Evolutionary conservation across 305 asterid genomes (phyloP).

Genomic region (Solanum chacoense): DNA sequence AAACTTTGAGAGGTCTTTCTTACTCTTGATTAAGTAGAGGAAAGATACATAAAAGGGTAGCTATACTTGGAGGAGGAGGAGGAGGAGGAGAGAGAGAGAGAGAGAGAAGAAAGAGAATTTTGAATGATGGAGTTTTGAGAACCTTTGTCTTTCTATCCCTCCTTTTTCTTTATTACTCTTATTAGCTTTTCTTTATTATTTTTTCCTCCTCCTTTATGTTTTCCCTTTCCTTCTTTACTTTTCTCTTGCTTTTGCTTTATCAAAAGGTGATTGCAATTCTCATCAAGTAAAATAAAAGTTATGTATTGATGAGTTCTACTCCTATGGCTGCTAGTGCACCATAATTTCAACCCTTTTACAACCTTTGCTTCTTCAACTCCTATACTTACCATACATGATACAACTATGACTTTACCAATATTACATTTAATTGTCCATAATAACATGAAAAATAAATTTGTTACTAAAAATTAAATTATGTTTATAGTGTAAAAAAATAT

Average conservation of each 20-base stretch:
- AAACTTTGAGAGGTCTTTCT: conserved; percentile 37
- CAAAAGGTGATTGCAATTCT: conserved; percentile 34
- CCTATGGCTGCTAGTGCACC: conserved; percentile 1
- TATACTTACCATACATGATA: neutral
- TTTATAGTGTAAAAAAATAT: neutral
- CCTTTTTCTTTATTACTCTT: conserved; percentile 25
- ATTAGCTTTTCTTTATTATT: neutral
- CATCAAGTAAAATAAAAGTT: conserved; percentile 2
- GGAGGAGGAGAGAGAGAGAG: too few species aligned
- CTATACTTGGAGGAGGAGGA: conserved; percentile 7
- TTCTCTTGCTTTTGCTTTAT: conserved; percentile 55
- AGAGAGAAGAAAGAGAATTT: conserved; percentile 10
- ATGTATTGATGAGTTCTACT: neutral
- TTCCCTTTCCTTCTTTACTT: conserved; percentile 25
- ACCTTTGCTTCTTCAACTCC: neutral
- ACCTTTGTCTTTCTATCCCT: conserved; percentile 20
- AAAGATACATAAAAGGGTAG: neutral
- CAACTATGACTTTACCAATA: neutral
- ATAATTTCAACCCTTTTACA: neutral
- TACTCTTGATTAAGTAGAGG: conserved; percentile 40
- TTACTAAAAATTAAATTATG: neutral
- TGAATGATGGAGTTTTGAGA: conserved; percentile 27
- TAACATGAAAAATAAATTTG: neutral
- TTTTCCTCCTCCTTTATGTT: conserved; percentile 9
- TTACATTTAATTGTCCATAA: neutral